A percentile compares a stretch with the other conserved stretches of the same genome.
Evolutionary conservation across 768 basidiomycete species (phyloP).

Genomic region (Lyophyllum shimeji): DNA sequence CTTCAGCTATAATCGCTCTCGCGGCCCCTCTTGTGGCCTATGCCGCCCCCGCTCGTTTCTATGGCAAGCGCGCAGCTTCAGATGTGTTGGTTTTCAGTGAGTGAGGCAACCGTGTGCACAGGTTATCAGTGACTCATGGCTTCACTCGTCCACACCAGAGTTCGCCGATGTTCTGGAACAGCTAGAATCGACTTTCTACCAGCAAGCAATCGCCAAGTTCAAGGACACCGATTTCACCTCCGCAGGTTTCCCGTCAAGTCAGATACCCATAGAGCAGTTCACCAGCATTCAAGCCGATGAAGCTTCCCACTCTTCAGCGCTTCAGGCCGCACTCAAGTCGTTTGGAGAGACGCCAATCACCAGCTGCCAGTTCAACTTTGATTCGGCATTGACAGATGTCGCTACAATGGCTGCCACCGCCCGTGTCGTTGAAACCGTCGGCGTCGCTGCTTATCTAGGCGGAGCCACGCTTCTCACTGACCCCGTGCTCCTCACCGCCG

Average conservation of each 20-base stretch:
- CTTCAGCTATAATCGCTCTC: constrained; percentile 40
- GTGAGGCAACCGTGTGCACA: constrained; percentile 24
- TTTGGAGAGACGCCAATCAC: constrained; percentile 55
- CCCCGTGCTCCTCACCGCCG: constrained; percentile 60
- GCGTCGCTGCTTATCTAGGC: constrained; percentile 77
- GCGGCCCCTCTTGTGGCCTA: constrained; percentile 43
- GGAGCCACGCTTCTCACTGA: constrained; percentile 63
- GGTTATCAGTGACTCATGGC: background rate
- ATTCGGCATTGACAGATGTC: constrained; percentile 60
- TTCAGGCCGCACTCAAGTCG: constrained; percentile 52
- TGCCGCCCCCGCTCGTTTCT: constrained; percentile 48
- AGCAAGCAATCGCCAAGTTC: constrained; percentile 66
- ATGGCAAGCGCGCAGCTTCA: constrained; percentile 39
- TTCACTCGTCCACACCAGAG: constrained; percentile 37
- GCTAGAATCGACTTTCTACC: constrained; percentile 69
- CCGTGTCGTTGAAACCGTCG: constrained; percentile 74
- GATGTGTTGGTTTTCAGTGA: constrained; percentile 62
- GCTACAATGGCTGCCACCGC: constrained; percentile 68
- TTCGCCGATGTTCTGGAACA: constrained; percentile 78
- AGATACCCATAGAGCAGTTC: constrained; percentile 62
- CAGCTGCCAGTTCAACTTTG: constrained; percentile 70
- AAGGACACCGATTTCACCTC: constrained; percentile 55
- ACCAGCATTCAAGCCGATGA: constrained; percentile 62
- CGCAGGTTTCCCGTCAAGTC: constrained; percentile 61
- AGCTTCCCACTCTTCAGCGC: constrained; percentile 50